Base-by-base conservation (phyloP, 306 rosid genomes). In the Lotus japonicus region DNA sequence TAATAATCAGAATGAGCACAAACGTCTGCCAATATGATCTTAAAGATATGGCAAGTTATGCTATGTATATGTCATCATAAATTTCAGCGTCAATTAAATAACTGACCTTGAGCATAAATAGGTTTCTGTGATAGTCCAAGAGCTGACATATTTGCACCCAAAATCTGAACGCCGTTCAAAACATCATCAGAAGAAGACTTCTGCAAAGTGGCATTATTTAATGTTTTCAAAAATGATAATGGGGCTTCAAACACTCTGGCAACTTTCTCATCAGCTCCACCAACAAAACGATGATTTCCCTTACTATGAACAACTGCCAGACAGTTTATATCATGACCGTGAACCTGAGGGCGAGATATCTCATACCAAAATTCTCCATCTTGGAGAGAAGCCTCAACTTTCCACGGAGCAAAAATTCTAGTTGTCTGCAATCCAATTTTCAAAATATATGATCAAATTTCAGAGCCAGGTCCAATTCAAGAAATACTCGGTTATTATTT, bases 61-160 rank as follows among this genome's bases (percentile, higher is more conserved):
- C 5, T 35, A 77, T 56, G 35, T 9, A 11, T 60, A 46, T 5
- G 50, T 33, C 41, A 31, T 36, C 49, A 45, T 51, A 33, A 43
- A 60, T 51, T 17, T 49, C 53, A 51, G 55, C 49, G 18, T 21
- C 58, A 76, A 54, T 12, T 45, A 56, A 77, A 73, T 69, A 43
- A 39, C 86, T 82, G 51, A 88, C 99, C 86, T 38, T 88, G 95
- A 77, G 58, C 88, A 80, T 85, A 86, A 58, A 95, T 95, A 65
- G 99, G 99, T 77, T 87, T 95, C 81, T 90, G 97, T 53, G 99
- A 95, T 57, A 90, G 84, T 65, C 99, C 96, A 78, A 95, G 97
- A 73, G 99, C 96, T 42, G 99, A 95, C 97, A 95, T 90, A 81
- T 95, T 95, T 72, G 99, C 99, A 80, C 99, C 99, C 91, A 95